phyloP scores from a whole-genome alignment of 2,329 filamentous ascomycete species.

The Akanthomyces uredinophilus region DNA sequence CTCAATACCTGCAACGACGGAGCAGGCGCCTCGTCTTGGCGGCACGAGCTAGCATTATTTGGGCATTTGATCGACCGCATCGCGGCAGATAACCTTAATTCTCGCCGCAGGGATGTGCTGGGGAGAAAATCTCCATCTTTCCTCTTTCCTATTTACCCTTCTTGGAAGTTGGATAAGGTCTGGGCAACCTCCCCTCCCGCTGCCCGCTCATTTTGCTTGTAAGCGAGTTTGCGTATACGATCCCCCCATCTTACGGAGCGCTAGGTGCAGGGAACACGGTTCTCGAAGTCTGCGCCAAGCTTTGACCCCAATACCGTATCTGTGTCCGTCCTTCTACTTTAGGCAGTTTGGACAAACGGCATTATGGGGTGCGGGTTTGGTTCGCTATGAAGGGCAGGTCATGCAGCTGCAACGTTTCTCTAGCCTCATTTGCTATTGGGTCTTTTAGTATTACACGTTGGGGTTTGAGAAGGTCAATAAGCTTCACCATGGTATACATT shows the following conservation, averaged over 20 bases:
- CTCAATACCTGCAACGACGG: not conserved
- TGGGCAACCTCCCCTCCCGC: not conserved
- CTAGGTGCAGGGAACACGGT: not conserved
- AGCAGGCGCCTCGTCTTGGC: conserved; percentile 3
- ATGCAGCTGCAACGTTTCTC: not conserved
- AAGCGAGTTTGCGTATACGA: not conserved
- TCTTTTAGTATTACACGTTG: not conserved
- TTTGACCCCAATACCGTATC: not conserved
- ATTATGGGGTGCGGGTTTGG: not conserved
- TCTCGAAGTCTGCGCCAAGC: not conserved
- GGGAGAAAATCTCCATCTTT: not conserved
- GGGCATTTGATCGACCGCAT: not conserved
- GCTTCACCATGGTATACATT: not conserved
- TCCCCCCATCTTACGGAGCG: not conserved
- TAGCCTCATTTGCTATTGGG: not conserved
- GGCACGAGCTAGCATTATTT: not conserved
- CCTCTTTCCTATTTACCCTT: not conserved
- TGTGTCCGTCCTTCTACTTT: not conserved
- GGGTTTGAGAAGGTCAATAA: not conserved
- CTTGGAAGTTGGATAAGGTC: not conserved
- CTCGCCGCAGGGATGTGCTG: not conserved
- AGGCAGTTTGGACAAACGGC: not conserved
- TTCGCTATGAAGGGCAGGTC: not conserved
- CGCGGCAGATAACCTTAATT: not conserved
- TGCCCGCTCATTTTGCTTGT: not conserved